Conservation (phyloP, 805 yeast genomes). For the Zygosaccharomyces siamensis region DNA sequence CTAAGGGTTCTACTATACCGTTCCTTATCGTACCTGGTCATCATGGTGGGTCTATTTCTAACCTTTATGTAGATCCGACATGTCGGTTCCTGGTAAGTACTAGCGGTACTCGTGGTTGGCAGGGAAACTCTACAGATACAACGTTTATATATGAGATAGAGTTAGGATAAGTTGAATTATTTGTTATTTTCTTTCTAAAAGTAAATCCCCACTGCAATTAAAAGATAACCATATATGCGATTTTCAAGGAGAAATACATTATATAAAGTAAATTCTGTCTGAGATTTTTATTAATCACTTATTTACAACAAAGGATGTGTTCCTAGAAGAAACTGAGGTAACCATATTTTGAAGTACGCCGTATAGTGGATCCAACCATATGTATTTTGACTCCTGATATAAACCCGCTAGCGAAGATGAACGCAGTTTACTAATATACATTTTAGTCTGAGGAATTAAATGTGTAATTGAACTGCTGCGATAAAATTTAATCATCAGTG, state of each 20-base stretch:
- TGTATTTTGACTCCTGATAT: constrained; percentile 8
- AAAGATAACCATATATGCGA: neutral
- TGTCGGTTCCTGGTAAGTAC: constrained; percentile 85
- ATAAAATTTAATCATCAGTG: constrained; percentile 10
- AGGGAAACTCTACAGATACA: constrained; percentile 72
- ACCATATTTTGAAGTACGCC: constrained; percentile 8
- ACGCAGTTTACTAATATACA: constrained; percentile 7
- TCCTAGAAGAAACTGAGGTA: neutral
- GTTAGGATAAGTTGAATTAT: constrained; percentile 25
- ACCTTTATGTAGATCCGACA: constrained; percentile 76
- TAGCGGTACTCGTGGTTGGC: constrained; percentile 96
- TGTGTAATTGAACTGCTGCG: constrained; percentile 8
- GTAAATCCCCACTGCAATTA: neutral
- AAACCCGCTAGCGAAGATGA: constrained; percentile 11
- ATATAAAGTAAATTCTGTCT: no score
- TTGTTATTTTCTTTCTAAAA: neutral
- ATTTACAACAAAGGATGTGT: constrained; percentile 3
- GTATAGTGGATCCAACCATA: constrained; percentile 16
- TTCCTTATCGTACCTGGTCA: constrained; percentile 93
- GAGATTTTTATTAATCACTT: neutral
- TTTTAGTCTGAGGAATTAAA: constrained; percentile 9
- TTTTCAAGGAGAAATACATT: no score
- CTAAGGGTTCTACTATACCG: constrained; percentile 48
- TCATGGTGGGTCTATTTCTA: constrained; percentile 84
- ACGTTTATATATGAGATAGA: constrained; percentile 78